Evolutionary conservation across 345 rosid species (phyloP).

Genomic region (Cardiospermum halicacabum): DNA sequence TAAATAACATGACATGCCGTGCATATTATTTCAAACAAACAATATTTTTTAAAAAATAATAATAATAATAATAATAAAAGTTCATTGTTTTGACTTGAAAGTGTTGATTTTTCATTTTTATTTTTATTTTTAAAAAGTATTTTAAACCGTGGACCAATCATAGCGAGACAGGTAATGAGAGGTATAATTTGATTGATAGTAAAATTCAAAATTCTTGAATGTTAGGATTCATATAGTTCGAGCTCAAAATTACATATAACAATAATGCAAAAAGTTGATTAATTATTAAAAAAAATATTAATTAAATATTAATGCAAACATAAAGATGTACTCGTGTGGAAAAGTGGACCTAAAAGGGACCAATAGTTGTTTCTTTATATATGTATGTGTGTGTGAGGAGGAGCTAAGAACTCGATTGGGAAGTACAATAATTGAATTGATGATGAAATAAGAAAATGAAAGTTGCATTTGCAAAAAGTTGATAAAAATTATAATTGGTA

Average conservation of each 20-base stretch:
- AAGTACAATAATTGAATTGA: not conserved
- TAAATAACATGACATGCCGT: not conserved
- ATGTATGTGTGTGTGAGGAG: no score
- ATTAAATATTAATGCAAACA: not conserved
- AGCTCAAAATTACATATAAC: not conserved
- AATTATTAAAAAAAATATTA: no score
- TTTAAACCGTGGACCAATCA: no score
- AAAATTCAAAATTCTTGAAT: not conserved
- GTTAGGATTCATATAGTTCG: not conserved
- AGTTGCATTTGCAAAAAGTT: not conserved
- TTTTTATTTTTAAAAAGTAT: no score
- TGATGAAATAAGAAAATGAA: not conserved
- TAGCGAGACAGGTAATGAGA: no score
- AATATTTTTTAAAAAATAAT: no score
- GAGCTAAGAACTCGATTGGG: not conserved
- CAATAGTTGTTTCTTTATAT: no score
- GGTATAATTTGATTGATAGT: not conserved
- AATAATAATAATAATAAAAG: no score
- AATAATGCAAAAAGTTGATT: not conserved
- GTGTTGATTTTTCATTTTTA: no score
- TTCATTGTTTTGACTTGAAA: not conserved
- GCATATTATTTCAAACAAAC: no score
- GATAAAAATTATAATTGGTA: no score
- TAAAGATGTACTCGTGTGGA: not conserved
- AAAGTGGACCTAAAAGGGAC: not conserved